phyloP scores from a whole-genome alignment of 176 grass and related monocot genomes.

The Pharus latifolius region DNA sequence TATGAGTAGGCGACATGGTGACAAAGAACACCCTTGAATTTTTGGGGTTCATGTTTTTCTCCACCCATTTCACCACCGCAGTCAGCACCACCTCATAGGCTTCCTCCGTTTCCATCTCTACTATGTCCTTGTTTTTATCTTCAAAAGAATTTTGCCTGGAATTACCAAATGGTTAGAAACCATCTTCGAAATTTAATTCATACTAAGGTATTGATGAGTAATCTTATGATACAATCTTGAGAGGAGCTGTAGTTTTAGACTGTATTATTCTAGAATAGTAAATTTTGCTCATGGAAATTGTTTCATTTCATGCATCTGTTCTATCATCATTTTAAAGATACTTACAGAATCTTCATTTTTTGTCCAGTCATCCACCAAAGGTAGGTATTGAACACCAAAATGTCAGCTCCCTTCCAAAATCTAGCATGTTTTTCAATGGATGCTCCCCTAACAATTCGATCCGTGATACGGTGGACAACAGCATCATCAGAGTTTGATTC shows the following conservation, averaged over 20 bases:
- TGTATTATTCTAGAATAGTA: not conserved
- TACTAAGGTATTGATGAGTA: too few species aligned
- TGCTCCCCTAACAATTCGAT: conserved; percentile 48
- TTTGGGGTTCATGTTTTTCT: conserved; percentile 69
- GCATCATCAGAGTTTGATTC: conserved; percentile 93
- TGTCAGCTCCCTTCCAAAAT: conserved; percentile 74
- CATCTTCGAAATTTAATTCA: too few species aligned
- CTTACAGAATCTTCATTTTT: conserved; percentile 86
- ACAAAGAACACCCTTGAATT: conserved; percentile 59
- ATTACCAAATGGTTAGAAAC: not conserved
- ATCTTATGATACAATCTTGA: not conserved
- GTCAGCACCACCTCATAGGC: conserved; percentile 70
- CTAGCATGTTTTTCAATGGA: conserved; percentile 74
- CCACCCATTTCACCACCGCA: conserved; percentile 69
- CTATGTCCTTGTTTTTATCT: conserved; percentile 53
- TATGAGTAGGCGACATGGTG: conserved; percentile 94
- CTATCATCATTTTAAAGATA: not conserved
- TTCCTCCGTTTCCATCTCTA: conserved; percentile 69
- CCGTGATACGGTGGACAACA: conserved; percentile 48
- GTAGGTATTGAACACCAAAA: conserved; percentile 95
- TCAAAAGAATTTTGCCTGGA: conserved; percentile 57
- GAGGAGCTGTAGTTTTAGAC: not conserved
- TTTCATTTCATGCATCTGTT: not conserved
- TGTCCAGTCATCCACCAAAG: conserved; percentile 88
- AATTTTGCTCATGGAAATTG: not conserved